A percentile compares a stretch with the other conserved stretches of the same genome.
Conservation (phyloP, 805 yeast genomes). For the Sungouiella blattae region DNA sequence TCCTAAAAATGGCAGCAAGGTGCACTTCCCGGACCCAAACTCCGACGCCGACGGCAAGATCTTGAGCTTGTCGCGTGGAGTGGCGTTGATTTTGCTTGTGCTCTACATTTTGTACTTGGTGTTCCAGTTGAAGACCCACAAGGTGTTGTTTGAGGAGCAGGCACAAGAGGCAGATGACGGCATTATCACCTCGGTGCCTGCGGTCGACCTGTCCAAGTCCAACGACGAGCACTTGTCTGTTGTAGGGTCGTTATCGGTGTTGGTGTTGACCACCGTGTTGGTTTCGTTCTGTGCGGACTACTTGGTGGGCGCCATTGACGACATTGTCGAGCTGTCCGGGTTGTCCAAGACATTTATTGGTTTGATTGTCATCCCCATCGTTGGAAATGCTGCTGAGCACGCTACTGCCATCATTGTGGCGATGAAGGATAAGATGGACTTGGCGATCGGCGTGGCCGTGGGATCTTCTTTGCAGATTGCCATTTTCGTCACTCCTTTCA, state of each 20-base stretch:
- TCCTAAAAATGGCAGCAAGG: conserved; percentile 25
- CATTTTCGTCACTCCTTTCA: conserved; percentile 88
- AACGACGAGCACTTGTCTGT: conserved; percentile 45
- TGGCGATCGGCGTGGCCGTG: conserved; percentile 94
- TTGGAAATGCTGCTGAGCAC: conserved; percentile 98
- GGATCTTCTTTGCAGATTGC: conserved; percentile 97
- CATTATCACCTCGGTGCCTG: conserved; percentile 28
- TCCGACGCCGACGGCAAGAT: conserved; percentile 46
- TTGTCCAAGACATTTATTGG: conserved; percentile 94
- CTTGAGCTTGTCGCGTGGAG: conserved; percentile 77
- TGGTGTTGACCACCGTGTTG: conserved; percentile 64
- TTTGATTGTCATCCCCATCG: conserved; percentile 88
- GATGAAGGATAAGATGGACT: conserved; percentile 93
- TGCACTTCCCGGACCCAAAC: conserved; percentile 36
- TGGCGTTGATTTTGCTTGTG: conserved; percentile 71
- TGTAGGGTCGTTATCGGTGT: conserved; percentile 48
- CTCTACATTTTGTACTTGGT: conserved; percentile 76
- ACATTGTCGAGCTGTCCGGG: conserved; percentile 77
- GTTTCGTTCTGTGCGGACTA: conserved; percentile 92
- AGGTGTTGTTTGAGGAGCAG: conserved; percentile 62
- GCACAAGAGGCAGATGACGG: conserved; percentile 40
- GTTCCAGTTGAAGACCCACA: conserved; percentile 89
- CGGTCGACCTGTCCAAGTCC: conserved; percentile 12
- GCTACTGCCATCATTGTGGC: conserved; percentile 96
- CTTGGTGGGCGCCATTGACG: conserved; percentile 90